Conservation (phyloP, 164 flowering plant genomes). For the Sedum album region DNA sequence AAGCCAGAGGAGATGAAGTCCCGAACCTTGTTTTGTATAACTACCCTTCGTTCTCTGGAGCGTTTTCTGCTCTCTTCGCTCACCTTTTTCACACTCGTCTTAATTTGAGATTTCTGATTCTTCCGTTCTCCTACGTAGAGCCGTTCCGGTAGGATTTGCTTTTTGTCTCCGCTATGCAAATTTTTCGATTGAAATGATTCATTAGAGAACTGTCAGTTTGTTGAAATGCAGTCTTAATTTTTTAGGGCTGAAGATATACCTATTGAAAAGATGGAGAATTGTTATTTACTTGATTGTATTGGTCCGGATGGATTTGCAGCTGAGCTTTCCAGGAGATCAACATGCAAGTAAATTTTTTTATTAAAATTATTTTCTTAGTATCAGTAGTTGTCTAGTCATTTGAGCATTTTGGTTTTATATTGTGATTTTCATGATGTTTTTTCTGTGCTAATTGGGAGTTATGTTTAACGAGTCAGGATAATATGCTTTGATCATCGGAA, state of each 20-base stretch:
- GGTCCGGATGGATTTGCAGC: conserved; percentile 59
- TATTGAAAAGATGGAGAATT: conserved; percentile 44
- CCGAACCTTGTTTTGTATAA: conserved; percentile 71
- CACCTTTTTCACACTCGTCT: conserved; percentile 69
- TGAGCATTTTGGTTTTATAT: background rate
- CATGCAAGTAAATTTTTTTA: background rate
- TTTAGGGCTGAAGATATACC: conserved; percentile 59
- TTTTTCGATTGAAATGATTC: background rate
- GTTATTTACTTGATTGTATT: conserved; percentile 78
- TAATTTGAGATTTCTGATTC: conserved; percentile 46
- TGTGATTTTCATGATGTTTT: background rate
- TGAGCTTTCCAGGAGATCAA: conserved; percentile 31
- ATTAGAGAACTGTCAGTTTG: background rate
- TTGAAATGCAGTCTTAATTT: background rate
- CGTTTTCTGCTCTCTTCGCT: conserved; percentile 73
- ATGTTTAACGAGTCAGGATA: conserved; percentile 32
- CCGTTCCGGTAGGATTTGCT: conserved; percentile 48
- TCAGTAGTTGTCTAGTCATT: background rate
- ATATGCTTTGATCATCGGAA: conserved; percentile 74
- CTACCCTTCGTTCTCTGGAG: conserved; percentile 88
- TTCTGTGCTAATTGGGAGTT: background rate
- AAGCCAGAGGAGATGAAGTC: conserved; percentile 41
- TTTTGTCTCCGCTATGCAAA: background rate
- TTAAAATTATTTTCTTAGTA: no score
- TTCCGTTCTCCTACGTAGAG: conserved; percentile 76